Evolutionary conservation across 2,329 filamentous ascomycete species (phyloP), one percentile per base, ranked within the genome.

Genomic region (Neonectria faginata): DNA sequence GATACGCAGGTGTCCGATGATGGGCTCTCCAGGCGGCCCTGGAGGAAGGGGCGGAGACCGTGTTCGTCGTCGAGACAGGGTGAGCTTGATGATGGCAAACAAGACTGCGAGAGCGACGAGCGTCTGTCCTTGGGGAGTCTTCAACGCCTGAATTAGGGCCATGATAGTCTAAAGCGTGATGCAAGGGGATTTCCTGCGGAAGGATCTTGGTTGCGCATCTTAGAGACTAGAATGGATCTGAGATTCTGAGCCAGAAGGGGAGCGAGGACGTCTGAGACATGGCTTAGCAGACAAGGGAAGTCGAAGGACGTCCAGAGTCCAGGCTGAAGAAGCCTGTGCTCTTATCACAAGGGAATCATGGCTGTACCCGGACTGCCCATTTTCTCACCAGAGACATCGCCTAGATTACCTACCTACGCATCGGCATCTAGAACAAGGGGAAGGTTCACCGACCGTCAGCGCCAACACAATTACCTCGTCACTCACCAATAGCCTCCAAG

Each of bases 1-100:
- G 58, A 86, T 77, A 3, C 80, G 79, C 6, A 77, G 67, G 55
- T 82, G 82, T 5, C 84, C 83, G 9, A 82, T 72, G 14, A 85
- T 70, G 2, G 79, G 78, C 25, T 79, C 77, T 2, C 70, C 73
- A 2, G 76, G 73, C 5, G 77, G 77, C 0, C 76, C 75, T 0
- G 76, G 76, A 8, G 77, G 77, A 10, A 78, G 64, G 3, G 70
- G 72, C 7, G 67, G 42, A 5, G 44, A 47, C 4, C 54, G 29
- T 16, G 39, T 64, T 31, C 65, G 54, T 25, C 47, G 50, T 10
- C 50, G 57, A 29, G 12, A 27, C 0, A 47, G 14, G 14, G 22
- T 41, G 5, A 57, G n/a, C 10, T 45, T 65, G 18, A 51, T 8
- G 29, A 68, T n/a, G 22, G 68, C 14, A 5, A 72, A 11, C 1